These are phyloP conservation scores for Stenogyne calaminthoides DNA, from an alignment of 305 asterid species.

Conservation along the genomic window DNA sequence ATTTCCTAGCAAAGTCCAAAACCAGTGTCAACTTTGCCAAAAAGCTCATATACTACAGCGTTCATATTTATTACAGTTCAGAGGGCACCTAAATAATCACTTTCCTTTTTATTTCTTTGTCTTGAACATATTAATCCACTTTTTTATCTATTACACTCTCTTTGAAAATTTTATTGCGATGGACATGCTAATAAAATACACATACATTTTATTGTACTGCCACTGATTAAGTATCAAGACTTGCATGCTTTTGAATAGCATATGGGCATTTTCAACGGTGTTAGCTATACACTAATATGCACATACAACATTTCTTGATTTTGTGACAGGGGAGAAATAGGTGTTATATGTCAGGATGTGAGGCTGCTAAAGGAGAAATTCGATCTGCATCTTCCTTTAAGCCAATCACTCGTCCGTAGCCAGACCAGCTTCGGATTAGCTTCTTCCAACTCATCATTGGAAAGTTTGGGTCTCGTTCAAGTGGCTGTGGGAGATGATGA, in stretches of 20 bases:
- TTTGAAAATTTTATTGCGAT: background rate
- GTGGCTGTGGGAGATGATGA: constrained; percentile 31
- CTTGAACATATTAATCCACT: background rate
- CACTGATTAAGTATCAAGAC: background rate
- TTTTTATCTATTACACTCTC: background rate
- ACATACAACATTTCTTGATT: background rate
- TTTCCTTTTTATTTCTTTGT: too few relatives aligned
- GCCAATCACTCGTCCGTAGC: constrained; percentile 57
- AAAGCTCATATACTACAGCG: too few relatives aligned
- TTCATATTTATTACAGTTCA: too few relatives aligned
- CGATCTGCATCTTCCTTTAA: constrained; percentile 58
- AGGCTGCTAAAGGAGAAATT: constrained; percentile 66
- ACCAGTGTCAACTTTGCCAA: too few relatives aligned
- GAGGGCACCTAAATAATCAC: too few relatives aligned
- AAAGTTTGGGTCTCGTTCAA: constrained; percentile 42
- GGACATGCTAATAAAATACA: background rate
- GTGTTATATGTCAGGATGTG: constrained; percentile 78
- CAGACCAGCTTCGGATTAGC: constrained; percentile 65
- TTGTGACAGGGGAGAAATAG: constrained; percentile 71
- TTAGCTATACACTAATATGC: background rate
- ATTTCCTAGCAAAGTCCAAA: too few relatives aligned
- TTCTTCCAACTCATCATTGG: constrained; percentile 42
- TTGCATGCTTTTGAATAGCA: background rate
- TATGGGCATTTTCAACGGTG: background rate
- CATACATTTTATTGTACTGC: too few relatives aligned